These are phyloP conservation scores for Penicillium sp. DNA, from an alignment of 2,329 filamentous ascomycete species.

Conservation along the genomic window DNA sequence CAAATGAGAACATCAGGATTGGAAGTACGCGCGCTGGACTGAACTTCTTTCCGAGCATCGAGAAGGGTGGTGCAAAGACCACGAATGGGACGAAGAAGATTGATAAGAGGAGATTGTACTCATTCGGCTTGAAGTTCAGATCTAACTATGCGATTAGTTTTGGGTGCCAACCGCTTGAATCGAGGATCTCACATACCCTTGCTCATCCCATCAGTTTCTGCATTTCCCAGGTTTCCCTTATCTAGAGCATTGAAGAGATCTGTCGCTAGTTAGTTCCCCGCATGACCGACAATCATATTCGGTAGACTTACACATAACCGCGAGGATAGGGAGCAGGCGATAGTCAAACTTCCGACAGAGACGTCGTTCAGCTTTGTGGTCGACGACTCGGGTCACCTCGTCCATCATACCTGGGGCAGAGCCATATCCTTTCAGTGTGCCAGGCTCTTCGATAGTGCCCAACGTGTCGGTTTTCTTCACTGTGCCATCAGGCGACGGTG, in stretches of 20 bases:
- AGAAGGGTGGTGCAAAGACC: constrained; percentile 63
- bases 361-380: constrained; percentile 47
- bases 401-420: constrained; percentile 21
- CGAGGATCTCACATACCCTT: constrained; percentile 26
- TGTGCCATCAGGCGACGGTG: constrained; percentile 15
- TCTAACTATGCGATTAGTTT: constrained; percentile 25
- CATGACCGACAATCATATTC: background rate
- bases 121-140: constrained; percentile 58
- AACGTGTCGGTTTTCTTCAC: constrained; percentile 14
- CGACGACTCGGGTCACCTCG: constrained; percentile 37
- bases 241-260: constrained; percentile 57
- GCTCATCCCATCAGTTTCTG: constrained; percentile 54
- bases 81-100: constrained; percentile 77
- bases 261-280: constrained; percentile 15
- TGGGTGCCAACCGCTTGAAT: background rate
- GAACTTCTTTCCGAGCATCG: constrained; percentile 66
- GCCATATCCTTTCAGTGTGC: constrained; percentile 19
- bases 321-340: constrained; percentile 55
- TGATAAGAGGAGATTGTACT: constrained; percentile 68
- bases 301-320: constrained; percentile 52
- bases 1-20: constrained; percentile 67
- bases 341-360: constrained; percentile 55
- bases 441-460: constrained; percentile 17
- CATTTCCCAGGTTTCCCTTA: constrained; percentile 55
- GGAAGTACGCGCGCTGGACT: constrained; percentile 64